Conservation (phyloP, 2,329 filamentous ascomycete species). For the Apiospora marii region DNA sequence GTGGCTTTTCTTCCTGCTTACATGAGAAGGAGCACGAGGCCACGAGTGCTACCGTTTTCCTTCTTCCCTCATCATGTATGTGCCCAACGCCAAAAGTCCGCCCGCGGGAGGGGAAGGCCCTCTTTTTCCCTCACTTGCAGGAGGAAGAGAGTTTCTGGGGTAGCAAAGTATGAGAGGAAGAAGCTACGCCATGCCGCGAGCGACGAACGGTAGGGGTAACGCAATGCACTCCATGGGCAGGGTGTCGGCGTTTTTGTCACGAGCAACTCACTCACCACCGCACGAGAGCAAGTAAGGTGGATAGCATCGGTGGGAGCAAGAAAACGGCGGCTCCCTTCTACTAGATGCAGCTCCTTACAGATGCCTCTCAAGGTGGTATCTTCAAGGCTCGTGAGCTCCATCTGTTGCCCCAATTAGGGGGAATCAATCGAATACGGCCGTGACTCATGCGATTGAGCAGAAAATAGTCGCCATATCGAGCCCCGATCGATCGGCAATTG, state of each 20-base stretch:
- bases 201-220: slow-evolving; percentile 16
- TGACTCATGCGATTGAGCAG: not conserved
- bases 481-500: not conserved
- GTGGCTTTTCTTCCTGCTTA: slow-evolving; percentile 7
- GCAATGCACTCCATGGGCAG: not conserved
- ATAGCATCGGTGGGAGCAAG: not conserved
- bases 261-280: not conserved
- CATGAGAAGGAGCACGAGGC: not conserved
- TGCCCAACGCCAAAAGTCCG: not conserved
- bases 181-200: slow-evolving; percentile 12
- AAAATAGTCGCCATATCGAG: not conserved
- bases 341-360: not conserved
- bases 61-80: not conserved
- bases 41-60: not conserved
- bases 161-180: not conserved
- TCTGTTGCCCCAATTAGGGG: not conserved
- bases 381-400: not conserved
- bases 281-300: not conserved
- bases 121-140: not conserved
- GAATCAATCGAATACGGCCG: not conserved
- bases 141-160: slow-evolving; percentile 13
- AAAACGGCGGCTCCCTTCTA: not conserved
- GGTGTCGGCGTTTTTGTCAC: slow-evolving; percentile 5
- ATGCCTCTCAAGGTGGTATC: not conserved
- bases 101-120: not conserved